A percentile compares a stretch with the other conserved stretches of the same genome.
Conservation (phyloP, 306 rosid species). For the Citrullus amarus region DNA sequence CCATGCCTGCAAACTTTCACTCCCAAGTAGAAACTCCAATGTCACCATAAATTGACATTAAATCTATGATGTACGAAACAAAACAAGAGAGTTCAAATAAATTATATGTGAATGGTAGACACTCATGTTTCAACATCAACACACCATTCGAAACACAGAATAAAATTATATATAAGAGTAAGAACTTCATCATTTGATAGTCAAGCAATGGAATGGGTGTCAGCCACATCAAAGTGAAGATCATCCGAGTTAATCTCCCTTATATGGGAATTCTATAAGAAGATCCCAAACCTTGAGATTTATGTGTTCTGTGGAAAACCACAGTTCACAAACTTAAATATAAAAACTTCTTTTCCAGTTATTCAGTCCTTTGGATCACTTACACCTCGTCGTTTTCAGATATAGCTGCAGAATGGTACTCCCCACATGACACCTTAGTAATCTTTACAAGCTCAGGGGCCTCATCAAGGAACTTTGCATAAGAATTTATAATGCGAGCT, state of each 20-base stretch:
- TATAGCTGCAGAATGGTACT: slow-evolving; percentile 88
- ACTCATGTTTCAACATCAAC: background rate
- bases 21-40: background rate
- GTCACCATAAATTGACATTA: background rate
- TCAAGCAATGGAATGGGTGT: slow-evolving; percentile 24
- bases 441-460: slow-evolving; percentile 89
- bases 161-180: background rate
- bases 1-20: background rate
- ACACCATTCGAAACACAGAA: background rate
- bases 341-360: slow-evolving; percentile 49
- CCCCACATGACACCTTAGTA: slow-evolving; percentile 92
- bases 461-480: slow-evolving; percentile 85
- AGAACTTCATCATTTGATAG: background rate
- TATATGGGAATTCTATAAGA: slow-evolving; percentile 40
- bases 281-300: slow-evolving; percentile 19
- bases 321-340: slow-evolving; percentile 44
- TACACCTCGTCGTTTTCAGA: slow-evolving; percentile 93
- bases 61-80: background rate
- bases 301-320: slow-evolving; percentile 55
- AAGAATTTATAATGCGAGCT: slow-evolving; percentile 64
- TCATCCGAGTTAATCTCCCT: slow-evolving; percentile 42
- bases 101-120: background rate
- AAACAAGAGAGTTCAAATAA: background rate
- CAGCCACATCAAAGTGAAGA: slow-evolving; percentile 48
- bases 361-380: slow-evolving; percentile 62